These are phyloP conservation scores for Phytopythium kandeliae DNA, from an alignment of 352 stramenopile species.

Conservation along the genomic window DNA sequence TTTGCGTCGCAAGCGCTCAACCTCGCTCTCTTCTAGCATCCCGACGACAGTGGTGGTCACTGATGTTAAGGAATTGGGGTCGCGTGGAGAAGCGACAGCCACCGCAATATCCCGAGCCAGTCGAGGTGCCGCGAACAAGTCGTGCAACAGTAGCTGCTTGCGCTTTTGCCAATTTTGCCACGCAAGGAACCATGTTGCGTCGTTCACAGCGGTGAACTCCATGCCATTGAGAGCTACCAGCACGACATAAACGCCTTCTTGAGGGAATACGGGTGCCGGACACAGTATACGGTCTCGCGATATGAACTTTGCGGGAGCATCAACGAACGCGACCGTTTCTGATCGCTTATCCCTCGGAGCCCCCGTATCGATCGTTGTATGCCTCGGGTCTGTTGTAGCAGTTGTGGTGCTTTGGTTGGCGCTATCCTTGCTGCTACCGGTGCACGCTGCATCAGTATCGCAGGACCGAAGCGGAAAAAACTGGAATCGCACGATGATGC, in stretches of 20 bases:
- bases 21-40: constrained; percentile 16
- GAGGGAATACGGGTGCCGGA: constrained; percentile 39
- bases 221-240: constrained; percentile 57
- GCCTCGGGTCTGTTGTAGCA: background rate
- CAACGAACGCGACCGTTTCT: constrained; percentile 9
- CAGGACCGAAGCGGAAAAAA: constrained; percentile 18
- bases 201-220: constrained; percentile 52
- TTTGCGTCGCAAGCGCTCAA: constrained; percentile 24
- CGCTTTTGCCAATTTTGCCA: constrained; percentile 84
- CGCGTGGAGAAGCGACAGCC: background rate
- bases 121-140: constrained; percentile 20
- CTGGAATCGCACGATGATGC: constrained; percentile 60
- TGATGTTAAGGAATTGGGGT: background rate
- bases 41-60: background rate
- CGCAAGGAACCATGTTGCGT: constrained; percentile 60
- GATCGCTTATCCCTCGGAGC: background rate
- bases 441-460: constrained; percentile 2
- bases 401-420: constrained; percentile 4
- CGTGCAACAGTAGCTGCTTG: constrained; percentile 39
- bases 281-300: constrained; percentile 40
- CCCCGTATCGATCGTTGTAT: background rate
- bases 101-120: background rate
- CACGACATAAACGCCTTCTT: constrained; percentile 65
- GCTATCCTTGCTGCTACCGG: background rate
- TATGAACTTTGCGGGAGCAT: constrained; percentile 34